Evolutionary conservation across 306 rosid genomes (phyloP).

Genomic region (Rosa rugosa): DNA sequence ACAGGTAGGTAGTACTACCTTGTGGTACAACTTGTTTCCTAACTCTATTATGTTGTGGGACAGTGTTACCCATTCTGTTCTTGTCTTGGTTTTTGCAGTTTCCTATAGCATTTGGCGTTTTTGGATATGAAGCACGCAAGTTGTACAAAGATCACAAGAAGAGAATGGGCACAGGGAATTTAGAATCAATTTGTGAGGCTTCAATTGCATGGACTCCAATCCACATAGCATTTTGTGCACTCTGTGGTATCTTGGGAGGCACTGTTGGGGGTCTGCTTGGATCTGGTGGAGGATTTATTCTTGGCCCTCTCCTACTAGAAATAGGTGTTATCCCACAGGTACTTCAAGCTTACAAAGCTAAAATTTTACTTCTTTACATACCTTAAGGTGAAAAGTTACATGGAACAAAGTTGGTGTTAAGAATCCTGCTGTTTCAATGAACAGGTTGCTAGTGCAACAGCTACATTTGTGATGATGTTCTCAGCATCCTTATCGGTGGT

Average conservation of each 20-base stretch:
- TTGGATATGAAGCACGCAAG: slow-evolving; percentile 76
- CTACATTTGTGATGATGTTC: slow-evolving; percentile 89
- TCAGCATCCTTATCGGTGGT: slow-evolving; percentile 81
- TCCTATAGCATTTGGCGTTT: slow-evolving; percentile 63
- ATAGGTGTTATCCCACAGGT: slow-evolving; percentile 94
- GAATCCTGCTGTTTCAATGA: neutral
- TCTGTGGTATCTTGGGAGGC: slow-evolving; percentile 80
- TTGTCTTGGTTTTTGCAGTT: slow-evolving; percentile 43
- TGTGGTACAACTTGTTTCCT: slow-evolving; percentile 12
- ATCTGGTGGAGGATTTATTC: slow-evolving; percentile 86
- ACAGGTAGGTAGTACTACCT: slow-evolving; percentile 47
- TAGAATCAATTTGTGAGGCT: slow-evolving; percentile 71
- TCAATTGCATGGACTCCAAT: slow-evolving; percentile 73
- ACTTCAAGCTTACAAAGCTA: neutral
- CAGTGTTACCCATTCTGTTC: neutral
- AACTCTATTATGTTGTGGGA: neutral
- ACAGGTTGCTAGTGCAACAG: slow-evolving; percentile 93
- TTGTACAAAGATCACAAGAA: slow-evolving; percentile 59
- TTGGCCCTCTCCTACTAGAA: slow-evolving; percentile 87
- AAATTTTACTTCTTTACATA: neutral
- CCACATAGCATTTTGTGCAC: slow-evolving; percentile 67
- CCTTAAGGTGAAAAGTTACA: neutral
- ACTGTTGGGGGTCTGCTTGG: slow-evolving; percentile 84
- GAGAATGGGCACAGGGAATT: slow-evolving; percentile 59
- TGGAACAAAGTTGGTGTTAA: neutral